Percentiles rank a stretch among this genome's conserved stretches.
Conservation (phyloP, 2,329 filamentous ascomycete genomes). For the Metarhizium sp. region DNA sequence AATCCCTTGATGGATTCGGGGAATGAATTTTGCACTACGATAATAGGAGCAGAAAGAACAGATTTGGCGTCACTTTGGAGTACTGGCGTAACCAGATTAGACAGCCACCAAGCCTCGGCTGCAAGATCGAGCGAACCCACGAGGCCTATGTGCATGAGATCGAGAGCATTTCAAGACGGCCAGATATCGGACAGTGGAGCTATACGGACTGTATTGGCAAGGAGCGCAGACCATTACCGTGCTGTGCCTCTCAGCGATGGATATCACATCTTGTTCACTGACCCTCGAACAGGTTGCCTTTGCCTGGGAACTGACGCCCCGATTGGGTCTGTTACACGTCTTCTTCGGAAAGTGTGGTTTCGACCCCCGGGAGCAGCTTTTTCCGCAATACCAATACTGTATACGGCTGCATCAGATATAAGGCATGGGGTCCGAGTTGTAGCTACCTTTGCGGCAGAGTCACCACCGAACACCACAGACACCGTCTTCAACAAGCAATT, state of each 20-base stretch:
- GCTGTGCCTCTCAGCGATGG: slow-evolving; percentile 58
- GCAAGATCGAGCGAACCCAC: background rate
- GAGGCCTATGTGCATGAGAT: background rate
- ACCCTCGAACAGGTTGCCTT: slow-evolving; percentile 45
- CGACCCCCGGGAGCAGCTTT: slow-evolving; percentile 19
- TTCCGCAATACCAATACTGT: slow-evolving; percentile 35
- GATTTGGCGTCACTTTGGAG: slow-evolving; percentile 10
- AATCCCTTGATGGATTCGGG: slow-evolving; percentile 12
- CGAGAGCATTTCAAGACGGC: background rate
- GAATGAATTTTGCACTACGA: slow-evolving; percentile 14
- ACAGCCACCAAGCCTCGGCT: slow-evolving; percentile 5
- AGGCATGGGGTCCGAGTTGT: slow-evolving; percentile 48
- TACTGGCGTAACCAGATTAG: background rate
- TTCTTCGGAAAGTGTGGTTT: slow-evolving; percentile 51
- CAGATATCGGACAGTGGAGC: background rate
- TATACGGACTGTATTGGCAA: slow-evolving; percentile 25
- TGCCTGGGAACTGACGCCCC: slow-evolving; percentile 54
- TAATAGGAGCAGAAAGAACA: slow-evolving; percentile 12
- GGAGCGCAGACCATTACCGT: slow-evolving; percentile 49
- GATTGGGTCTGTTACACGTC: slow-evolving; percentile 36
- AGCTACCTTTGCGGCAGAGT: slow-evolving; percentile 39
- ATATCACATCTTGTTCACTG: slow-evolving; percentile 54
- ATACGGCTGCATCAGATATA: slow-evolving; percentile 47
- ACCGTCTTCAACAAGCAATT: slow-evolving; percentile 19
- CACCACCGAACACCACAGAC: background rate